These are phyloP conservation scores for Zizania palustris DNA, from an alignment of 202 grass and related monocot species.

Conservation along the genomic window DNA sequence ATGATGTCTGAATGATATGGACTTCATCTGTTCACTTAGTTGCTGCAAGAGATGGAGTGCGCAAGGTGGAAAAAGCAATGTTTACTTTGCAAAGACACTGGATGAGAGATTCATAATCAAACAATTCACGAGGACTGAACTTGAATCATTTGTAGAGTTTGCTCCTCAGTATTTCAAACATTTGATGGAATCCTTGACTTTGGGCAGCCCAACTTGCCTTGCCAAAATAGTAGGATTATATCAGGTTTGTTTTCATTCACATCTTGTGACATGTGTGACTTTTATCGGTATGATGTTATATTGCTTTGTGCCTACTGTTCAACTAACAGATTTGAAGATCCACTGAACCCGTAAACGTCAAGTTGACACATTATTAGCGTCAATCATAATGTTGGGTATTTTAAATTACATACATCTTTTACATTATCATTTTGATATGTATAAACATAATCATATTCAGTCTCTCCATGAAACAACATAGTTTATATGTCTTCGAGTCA, in stretches of 20 bases:
- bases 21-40: constrained; percentile 87
- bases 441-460: not conserved
- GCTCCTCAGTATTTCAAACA: constrained; percentile 83
- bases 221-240: constrained; percentile 94
- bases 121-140: constrained; percentile 84
- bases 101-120: constrained; percentile 99
- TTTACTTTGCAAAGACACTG: constrained; percentile 90
- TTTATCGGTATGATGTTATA: constrained; percentile 60
- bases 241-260: constrained; percentile 65
- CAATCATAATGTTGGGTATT: constrained; percentile 1
- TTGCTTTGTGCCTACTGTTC: constrained; percentile 16
- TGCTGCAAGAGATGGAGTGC: constrained; percentile 96
- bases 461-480: not conserved
- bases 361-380: constrained; percentile 1
- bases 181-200: constrained; percentile 69
- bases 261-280: constrained; percentile 1
- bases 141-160: constrained; percentile 96
- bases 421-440: constrained; percentile 32
- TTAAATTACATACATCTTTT: not conserved
- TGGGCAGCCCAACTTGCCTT: constrained; percentile 85
- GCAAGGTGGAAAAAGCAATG: constrained; percentile 97
- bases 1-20: constrained; percentile 87
- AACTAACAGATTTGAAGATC: constrained; percentile 26
- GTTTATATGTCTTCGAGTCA: not conserved
- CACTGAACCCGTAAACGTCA: not conserved